Evolutionary conservation across 1,284 basidiomycete species (phyloP), one percentile per base, ranked within the genome.

Genomic region (Calocybe gambosa): DNA sequence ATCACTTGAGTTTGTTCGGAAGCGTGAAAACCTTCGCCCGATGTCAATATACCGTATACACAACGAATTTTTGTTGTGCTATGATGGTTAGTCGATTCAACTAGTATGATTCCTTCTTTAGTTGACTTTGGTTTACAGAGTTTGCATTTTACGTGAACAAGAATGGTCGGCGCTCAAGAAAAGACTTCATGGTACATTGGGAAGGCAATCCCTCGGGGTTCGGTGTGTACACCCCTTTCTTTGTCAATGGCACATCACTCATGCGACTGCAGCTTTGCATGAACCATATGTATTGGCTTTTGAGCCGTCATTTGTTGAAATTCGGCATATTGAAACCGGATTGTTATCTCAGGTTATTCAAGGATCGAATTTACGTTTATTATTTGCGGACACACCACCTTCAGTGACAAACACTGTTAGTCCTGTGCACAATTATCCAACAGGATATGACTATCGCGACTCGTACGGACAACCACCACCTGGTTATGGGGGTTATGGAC

Each of bases 131-230:
- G 7, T 39, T 31, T 41, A 5, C 60, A 93, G 95, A 98, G 68
- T 98, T 97, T 63, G 95, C 96, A 0, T 98, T 99, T 64, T 99
- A 97, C 67, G 93, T 99, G 58, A 96, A 98, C 68, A 93, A 92
- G 73, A 95, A 86, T 55, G 96, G 96, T 9, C 91, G 92, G 77
- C 77, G 93, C 47, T 90, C 93, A 39, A 76, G 92, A 45, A 85
- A 81, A 55, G 85, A 91, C 50, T 98, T 96, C 77, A 91, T 95
- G 74, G 88, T 99, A 19, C 78, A 92, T 57, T 99, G 96, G 96
- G 94, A 99, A 67, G 96, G 96, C 3, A 77, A 77, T 37, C 96
- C 96, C 1, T 90, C 90, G 1, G 85, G 88, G 20, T 99, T 99
- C 61, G 93, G 93, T 95, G 48, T 42, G 55, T 13, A 8, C 31